Evolutionary conservation across 371 early-diverging fungal genomes (phyloP).

Genomic region (Mortierella sp.): DNA sequence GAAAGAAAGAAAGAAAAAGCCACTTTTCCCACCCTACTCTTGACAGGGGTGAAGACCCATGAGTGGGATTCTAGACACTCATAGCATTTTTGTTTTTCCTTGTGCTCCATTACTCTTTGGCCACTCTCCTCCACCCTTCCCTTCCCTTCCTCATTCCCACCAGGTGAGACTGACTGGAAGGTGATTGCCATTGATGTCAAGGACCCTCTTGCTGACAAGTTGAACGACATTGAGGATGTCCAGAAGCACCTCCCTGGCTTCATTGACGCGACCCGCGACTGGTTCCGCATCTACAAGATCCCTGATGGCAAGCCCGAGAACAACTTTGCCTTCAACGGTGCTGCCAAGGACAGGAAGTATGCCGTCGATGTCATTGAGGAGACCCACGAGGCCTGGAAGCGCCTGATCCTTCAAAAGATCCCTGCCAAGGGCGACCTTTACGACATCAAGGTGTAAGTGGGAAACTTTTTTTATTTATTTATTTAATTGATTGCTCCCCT

Average conservation of each 20-base stretch:
- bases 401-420: conserved; percentile 71
- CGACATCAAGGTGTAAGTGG: conserved; percentile 71
- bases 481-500: too few species aligned
- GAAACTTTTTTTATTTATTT: background rate
- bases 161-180: conserved; percentile 98
- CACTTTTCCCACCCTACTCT: too few species aligned
- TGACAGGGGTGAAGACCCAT: too few species aligned
- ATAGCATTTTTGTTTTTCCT: too few species aligned
- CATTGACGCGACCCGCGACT: conserved; percentile 91
- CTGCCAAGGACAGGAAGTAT: conserved; percentile 85
- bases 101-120: too few species aligned
- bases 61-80: too few species aligned
- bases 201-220: conserved; percentile 88
- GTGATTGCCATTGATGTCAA: conserved; percentile 93
- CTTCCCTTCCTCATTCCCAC: too few species aligned
- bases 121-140: too few species aligned
- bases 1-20: too few species aligned
- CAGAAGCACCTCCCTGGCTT: conserved; percentile 93
- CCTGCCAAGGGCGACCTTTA: conserved; percentile 68
- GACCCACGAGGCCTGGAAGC: conserved; percentile 94
- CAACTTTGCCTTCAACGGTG: conserved; percentile 94
- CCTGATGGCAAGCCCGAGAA: conserved; percentile 99
- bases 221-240: conserved; percentile 97
- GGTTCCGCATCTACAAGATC: conserved; percentile 99
- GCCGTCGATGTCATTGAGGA: conserved; percentile 91